Evolutionary conservation across 305 asterid genomes (phyloP).

Genomic region (Fraxinus sp.): DNA sequence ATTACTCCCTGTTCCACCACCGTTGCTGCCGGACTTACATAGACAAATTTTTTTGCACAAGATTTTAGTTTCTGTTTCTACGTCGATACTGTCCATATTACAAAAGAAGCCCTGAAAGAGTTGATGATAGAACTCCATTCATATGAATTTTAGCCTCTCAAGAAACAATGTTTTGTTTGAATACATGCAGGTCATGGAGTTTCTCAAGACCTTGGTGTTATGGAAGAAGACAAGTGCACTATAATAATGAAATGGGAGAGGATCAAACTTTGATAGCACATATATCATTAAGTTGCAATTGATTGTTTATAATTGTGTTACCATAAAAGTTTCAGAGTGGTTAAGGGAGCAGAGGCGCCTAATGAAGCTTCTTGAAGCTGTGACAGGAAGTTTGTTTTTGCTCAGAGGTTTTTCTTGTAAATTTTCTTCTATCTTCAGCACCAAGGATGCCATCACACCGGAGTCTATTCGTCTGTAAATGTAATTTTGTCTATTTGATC

Average conservation of each 20-base stretch:
- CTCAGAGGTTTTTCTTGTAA: conserved; percentile 15
- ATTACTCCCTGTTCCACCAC: no score
- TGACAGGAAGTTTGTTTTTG: conserved; percentile 10
- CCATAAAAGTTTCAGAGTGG: background rate
- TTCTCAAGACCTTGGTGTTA: conserved; percentile 65
- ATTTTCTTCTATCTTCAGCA: background rate
- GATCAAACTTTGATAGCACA: background rate
- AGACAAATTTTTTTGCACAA: background rate
- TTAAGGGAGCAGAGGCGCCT: conserved; percentile 43
- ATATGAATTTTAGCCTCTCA: background rate
- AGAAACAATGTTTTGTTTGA: background rate
- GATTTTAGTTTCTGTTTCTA: background rate
- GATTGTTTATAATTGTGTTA: background rate
- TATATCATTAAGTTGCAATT: background rate
- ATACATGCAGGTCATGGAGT: conserved; percentile 72
- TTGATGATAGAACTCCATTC: background rate
- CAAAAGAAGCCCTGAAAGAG: background rate
- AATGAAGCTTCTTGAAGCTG: conserved; percentile 26
- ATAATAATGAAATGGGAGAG: conserved; percentile 24
- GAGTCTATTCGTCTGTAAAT: background rate
- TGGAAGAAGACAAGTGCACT: conserved; percentile 54
- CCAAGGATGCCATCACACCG: background rate
- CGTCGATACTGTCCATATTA: background rate
- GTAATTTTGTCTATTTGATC: background rate
- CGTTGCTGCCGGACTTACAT: no score